These are phyloP conservation scores for Dendrobium huoshanense DNA, from an alignment of 106 monocot species.

Conservation along the genomic window DNA sequence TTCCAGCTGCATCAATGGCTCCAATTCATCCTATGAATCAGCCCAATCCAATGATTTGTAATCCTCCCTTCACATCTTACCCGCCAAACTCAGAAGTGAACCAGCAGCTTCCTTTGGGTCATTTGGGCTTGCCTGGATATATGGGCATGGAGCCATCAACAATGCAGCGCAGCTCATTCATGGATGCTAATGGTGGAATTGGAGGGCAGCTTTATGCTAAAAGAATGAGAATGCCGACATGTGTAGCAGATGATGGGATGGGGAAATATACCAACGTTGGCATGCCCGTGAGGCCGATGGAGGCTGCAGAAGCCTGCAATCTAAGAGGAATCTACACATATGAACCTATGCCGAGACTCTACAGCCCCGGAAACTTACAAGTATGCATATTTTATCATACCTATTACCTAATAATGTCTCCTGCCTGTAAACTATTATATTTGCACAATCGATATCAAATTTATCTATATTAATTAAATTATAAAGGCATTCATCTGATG, in stretches of 20 bases:
- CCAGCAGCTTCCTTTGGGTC: neutral
- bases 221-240: neutral
- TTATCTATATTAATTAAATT: too few species aligned
- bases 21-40: neutral
- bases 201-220: slow-evolving; percentile 7
- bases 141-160: slow-evolving; percentile 1
- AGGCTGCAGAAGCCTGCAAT: neutral
- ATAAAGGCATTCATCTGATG: neutral
- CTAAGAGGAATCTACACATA: slow-evolving; percentile 3
- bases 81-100: slow-evolving; percentile 4
- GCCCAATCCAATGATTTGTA: neutral
- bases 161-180: slow-evolving; percentile 12
- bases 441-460: neutral
- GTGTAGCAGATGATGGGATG: neutral
- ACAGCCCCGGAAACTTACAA: slow-evolving; percentile 49
- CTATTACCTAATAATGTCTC: too few species aligned
- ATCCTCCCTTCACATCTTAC: neutral
- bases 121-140: neutral
- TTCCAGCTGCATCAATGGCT: neutral
- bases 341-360: slow-evolving; percentile 24
- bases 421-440: too few species aligned
- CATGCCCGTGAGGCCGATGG: neutral
- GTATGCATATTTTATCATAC: slow-evolving; percentile 7
- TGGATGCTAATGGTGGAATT: slow-evolving; percentile 8
- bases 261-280: neutral